A percentile compares a stretch with the other conserved stretches of the same genome.
Evolutionary conservation across 1,284 basidiomycete species (phyloP).

Genomic region (Boletus calvinii): DNA sequence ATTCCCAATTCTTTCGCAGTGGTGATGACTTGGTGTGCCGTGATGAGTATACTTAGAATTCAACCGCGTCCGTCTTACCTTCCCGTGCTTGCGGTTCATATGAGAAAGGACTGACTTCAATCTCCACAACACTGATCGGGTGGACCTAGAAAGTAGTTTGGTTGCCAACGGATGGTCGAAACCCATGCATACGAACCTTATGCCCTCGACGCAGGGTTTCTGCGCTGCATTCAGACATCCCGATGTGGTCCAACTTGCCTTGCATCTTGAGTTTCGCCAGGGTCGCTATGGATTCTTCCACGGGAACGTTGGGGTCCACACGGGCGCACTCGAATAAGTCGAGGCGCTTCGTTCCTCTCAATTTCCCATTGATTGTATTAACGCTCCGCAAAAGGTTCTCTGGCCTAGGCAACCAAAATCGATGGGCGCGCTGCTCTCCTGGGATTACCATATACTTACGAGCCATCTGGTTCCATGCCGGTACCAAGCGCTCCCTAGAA

Average conservation of each 20-base stretch:
- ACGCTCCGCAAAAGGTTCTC: constrained; percentile 42
- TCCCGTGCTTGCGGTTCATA: constrained; percentile 44
- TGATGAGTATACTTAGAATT: constrained; percentile 13
- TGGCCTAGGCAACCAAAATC: constrained; percentile 20
- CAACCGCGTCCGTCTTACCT: constrained; percentile 23
- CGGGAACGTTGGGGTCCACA: constrained; percentile 36
- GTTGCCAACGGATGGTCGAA: not conserved
- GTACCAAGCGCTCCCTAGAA: constrained; percentile 9
- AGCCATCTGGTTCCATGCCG: constrained; percentile 3
- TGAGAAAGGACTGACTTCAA: constrained; percentile 52
- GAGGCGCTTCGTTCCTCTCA: constrained; percentile 47
- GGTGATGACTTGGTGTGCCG: constrained; percentile 37
- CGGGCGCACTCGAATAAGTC: constrained; percentile 48
- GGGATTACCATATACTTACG: not conserved
- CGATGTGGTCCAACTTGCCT: constrained; percentile 51
- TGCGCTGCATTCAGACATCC: constrained; percentile 51
- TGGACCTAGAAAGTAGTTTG: constrained; percentile 34
- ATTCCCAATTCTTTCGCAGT: constrained; percentile 46
- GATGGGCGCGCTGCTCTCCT: no score
- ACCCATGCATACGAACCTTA: constrained; percentile 23
- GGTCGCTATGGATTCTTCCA: constrained; percentile 37
- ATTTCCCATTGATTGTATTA: constrained; percentile 37
- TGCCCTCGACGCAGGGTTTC: constrained; percentile 49
- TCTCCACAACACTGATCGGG: constrained; percentile 49
- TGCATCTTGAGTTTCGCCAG: constrained; percentile 38